phyloP scores from a whole-genome alignment of 2,329 filamentous ascomycete genomes.

The Penicillium sp. region DNA sequence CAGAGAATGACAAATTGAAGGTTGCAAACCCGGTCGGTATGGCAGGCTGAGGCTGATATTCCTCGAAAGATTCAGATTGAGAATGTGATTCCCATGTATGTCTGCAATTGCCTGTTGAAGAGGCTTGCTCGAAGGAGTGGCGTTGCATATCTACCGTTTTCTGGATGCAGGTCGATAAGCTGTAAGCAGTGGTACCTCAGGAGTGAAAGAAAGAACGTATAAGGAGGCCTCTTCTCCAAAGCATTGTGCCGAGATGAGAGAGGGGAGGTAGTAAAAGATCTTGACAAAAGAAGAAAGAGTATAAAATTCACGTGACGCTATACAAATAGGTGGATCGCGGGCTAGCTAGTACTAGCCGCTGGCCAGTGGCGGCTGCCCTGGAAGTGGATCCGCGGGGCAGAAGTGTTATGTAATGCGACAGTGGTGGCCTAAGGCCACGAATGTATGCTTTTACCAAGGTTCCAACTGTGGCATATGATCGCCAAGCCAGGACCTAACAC shows the following conservation, averaged over 20 bases:
- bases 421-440: neutral
- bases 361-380: too few relatives aligned
- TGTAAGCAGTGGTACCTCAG: neutral
- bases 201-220: conserved; percentile 19
- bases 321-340: neutral
- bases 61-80: conserved; percentile 12
- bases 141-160: conserved; percentile 27
- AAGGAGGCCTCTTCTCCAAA: conserved; percentile 1
- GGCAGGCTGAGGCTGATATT: conserved; percentile 2
- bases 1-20: conserved; percentile 17
- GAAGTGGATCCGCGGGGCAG: too few relatives aligned
- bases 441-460: neutral
- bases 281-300: conserved; percentile 8
- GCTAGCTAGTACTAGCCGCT: too few relatives aligned
- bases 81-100: conserved; percentile 14
- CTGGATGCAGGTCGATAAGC: conserved; percentile 4
- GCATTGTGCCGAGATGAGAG: conserved; percentile 1
- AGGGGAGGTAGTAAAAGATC: conserved; percentile 1
- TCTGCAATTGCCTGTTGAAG: conserved; percentile 13
- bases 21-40: conserved; percentile 17
- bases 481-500: neutral
- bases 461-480: neutral
- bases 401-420: neutral
- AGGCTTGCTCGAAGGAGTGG: conserved; percentile 27
- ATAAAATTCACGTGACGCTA: conserved; percentile 11